Conservation (phyloP, 2,329 filamentous ascomycete genomes). For the Cladosporium austrohemisphaericum region DNA sequence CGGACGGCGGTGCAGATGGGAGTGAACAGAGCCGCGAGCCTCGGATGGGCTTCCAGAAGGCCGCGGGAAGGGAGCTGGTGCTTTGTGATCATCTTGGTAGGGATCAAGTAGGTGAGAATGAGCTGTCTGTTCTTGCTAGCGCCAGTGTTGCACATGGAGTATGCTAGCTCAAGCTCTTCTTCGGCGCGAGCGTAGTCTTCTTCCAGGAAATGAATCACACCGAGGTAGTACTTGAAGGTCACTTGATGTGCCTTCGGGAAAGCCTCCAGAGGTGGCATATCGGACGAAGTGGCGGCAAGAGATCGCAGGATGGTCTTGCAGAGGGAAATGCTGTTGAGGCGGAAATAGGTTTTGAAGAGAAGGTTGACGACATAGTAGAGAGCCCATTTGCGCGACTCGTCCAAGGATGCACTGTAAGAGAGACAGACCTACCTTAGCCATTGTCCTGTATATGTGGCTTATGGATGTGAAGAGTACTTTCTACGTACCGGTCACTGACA, state of each 20-base stretch:
- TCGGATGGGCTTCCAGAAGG: slow-evolving; percentile 71
- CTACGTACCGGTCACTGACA: slow-evolving; percentile 74
- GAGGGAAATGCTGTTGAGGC: slow-evolving; percentile 80
- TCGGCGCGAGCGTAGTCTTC: slow-evolving; percentile 88
- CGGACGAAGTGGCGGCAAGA: slow-evolving; percentile 68
- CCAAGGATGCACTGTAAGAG: slow-evolving; percentile 64
- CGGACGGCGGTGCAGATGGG: slow-evolving; percentile 77
- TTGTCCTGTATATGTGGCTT: slow-evolving; percentile 11
- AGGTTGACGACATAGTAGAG: slow-evolving; percentile 94
- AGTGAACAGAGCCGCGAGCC: slow-evolving; percentile 71
- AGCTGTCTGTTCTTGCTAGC: slow-evolving; percentile 78
- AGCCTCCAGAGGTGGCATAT: slow-evolving; percentile 73
- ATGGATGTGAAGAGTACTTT: slow-evolving; percentile 11
- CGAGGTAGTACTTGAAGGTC: slow-evolving; percentile 94
- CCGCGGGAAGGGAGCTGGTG: slow-evolving; percentile 73
- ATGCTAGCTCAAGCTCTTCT: slow-evolving; percentile 73
- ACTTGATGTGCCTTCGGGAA: slow-evolving; percentile 91
- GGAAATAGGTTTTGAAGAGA: slow-evolving; percentile 95
- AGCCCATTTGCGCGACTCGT: slow-evolving; percentile 95
- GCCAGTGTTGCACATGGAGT: slow-evolving; percentile 71
- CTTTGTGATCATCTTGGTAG: slow-evolving; percentile 82
- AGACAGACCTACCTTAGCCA: slow-evolving; percentile 23
- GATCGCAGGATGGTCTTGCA: slow-evolving; percentile 87
- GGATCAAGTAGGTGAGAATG: slow-evolving; percentile 92
- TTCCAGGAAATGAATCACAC: slow-evolving; percentile 88